These are phyloP conservation scores for Globisporangium camurandrum DNA, from an alignment of 352 stramenopile genomes.

Conservation along the genomic window DNA sequence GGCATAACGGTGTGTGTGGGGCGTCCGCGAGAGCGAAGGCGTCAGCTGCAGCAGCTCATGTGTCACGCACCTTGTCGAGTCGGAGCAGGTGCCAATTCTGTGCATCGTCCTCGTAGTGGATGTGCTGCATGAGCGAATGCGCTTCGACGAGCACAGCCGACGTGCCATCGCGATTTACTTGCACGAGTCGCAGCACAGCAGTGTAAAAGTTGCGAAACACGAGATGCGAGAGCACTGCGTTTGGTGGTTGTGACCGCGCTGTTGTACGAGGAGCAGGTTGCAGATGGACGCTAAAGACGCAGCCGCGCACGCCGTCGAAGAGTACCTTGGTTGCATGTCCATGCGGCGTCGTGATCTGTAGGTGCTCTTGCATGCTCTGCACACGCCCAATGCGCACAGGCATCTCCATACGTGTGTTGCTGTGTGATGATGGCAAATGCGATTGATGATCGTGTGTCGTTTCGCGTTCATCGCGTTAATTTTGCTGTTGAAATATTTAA, in stretches of 20 bases:
- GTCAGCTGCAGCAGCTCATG: neutral
- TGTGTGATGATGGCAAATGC: neutral
- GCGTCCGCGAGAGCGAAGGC: too few species aligned
- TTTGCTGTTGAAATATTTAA: neutral
- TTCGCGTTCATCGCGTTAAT: neutral
- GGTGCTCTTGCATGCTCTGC: conserved; percentile 15
- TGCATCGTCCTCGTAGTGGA: conserved; percentile 58
- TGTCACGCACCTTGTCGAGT: conserved; percentile 31
- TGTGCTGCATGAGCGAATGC: conserved; percentile 45
- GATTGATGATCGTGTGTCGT: neutral
- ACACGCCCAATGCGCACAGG: conserved; percentile 11
- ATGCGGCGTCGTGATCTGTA: conserved; percentile 5
- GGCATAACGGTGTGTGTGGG: neutral
- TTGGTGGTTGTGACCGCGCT: neutral
- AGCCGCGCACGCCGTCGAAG: conserved; percentile 21
- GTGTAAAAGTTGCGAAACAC: conserved; percentile 72
- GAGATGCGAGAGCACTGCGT: conserved; percentile 17
- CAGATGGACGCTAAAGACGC: conserved; percentile 37
- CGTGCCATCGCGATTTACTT: conserved; percentile 34
- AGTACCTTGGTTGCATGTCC: conserved; percentile 11
- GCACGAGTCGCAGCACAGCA: conserved; percentile 40
- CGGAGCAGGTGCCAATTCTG: conserved; percentile 62
- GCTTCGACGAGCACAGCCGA: conserved; percentile 28
- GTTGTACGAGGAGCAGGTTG: too few species aligned
- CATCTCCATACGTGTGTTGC: conserved; percentile 11